Evolutionary conservation across 345 rosid species (phyloP).

Genomic region (Pugionium dolabratum): DNA sequence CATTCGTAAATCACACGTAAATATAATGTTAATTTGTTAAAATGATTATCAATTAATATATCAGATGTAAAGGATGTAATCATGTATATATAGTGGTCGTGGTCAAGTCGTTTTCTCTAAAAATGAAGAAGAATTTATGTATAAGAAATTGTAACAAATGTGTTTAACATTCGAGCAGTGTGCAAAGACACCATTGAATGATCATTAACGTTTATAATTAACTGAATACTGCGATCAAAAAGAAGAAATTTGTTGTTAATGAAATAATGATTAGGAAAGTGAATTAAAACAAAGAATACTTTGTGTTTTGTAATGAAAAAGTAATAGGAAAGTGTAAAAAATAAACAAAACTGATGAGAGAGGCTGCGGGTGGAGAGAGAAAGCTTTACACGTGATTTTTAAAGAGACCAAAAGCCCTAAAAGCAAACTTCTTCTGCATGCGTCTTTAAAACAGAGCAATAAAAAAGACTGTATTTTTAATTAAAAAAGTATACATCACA

Average conservation of each 20-base stretch:
- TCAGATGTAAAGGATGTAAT: slow-evolving; percentile 28
- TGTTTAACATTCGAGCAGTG: no score
- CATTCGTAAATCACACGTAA: no score
- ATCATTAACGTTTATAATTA: slow-evolving; percentile 18
- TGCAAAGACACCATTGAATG: neutral
- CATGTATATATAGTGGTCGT: slow-evolving; percentile 28
- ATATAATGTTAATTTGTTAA: no score
- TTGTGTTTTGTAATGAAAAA: neutral
- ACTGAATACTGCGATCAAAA: slow-evolving; percentile 7
- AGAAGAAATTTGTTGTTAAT: slow-evolving; percentile 41
- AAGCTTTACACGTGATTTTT: slow-evolving; percentile 87
- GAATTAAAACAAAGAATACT: slow-evolving; percentile 3
- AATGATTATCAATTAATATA: no score
- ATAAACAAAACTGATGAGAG: slow-evolving; percentile 20
- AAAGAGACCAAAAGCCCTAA: slow-evolving; percentile 60
- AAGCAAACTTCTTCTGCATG: slow-evolving; percentile 81
- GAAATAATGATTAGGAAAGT: slow-evolving; percentile 19
- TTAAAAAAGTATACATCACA: slow-evolving; percentile 16
- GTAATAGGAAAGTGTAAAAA: slow-evolving; percentile 9
- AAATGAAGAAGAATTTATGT: no score
- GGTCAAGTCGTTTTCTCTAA: slow-evolving; percentile 35
- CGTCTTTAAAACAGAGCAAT: slow-evolving; percentile 64
- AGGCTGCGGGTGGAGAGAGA: slow-evolving; percentile 27
- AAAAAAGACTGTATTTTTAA: neutral
- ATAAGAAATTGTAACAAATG: no score